Percentiles rank a stretch among this genome's conserved stretches.
Evolutionary conservation across 2,329 filamentous ascomycete genomes (phyloP).

Genomic region (Macrophomina tecta): DNA sequence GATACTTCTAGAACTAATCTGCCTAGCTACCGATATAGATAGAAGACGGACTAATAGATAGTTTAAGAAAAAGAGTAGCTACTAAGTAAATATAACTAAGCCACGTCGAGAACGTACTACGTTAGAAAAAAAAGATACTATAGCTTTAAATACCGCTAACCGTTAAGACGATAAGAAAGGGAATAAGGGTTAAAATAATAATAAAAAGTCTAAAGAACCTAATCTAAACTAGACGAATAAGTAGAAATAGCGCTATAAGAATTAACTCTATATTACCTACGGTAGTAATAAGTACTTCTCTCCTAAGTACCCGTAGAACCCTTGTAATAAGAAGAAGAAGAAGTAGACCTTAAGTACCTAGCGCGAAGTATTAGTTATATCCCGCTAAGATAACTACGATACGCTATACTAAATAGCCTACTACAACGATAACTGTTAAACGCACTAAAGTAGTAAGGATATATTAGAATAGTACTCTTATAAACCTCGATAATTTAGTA

Average conservation of each 20-base stretch:
- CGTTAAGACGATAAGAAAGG: neutral
- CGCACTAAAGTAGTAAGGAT: no score
- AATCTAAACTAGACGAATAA: no score
- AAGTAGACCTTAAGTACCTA: neutral
- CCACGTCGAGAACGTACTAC: neutral
- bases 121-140: neutral
- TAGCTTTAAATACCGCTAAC: neutral
- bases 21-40: neutral
- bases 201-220: neutral
- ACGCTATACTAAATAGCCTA: no score
- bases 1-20: neutral
- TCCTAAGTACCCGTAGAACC: no score
- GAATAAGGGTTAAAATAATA: neutral
- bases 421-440: no score
- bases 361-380: no score
- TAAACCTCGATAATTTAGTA: no score
- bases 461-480: no score
- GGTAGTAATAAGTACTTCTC: no score
- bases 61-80: neutral
- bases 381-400: no score
- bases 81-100: neutral
- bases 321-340: neutral
- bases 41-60: neutral
- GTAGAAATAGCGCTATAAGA: no score
- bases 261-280: no score